A percentile compares a stretch with the other conserved stretches of the same genome.
Evolutionary conservation across 2,329 filamentous ascomycete species (phyloP).

Genomic region (Aspergillus calidoustus): DNA sequence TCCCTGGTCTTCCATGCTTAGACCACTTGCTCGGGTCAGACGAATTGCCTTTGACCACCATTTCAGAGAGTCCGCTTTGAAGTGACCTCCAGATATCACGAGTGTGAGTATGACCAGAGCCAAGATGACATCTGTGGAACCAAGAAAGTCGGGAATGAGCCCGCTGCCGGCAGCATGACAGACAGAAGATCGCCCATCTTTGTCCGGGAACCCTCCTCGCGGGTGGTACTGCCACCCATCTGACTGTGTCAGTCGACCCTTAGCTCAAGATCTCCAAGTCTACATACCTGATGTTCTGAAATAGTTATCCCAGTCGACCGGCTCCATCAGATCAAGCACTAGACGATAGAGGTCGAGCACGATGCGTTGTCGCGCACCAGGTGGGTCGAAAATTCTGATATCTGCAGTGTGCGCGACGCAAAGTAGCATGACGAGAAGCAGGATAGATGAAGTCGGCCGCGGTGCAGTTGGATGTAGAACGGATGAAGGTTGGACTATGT

Average conservation of each 20-base stretch:
- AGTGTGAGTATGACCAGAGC: constrained; percentile 10
- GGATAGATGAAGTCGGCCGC: constrained; percentile 12
- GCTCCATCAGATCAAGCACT: constrained; percentile 12
- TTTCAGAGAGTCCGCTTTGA: constrained; percentile 13
- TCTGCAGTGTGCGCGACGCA: constrained; percentile 16
- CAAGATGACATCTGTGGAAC: constrained; percentile 13
- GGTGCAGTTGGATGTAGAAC: constrained; percentile 14
- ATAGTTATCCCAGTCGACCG: constrained; percentile 16
- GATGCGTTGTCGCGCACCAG: constrained; percentile 13
- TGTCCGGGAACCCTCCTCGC: constrained; percentile 6
- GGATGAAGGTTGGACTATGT: constrained; percentile 12
- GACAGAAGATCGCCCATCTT: constrained; percentile 13
- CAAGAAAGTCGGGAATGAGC: constrained; percentile 16
- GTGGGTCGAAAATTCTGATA: constrained; percentile 15
- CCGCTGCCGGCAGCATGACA: constrained; percentile 12
- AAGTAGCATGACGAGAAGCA: constrained; percentile 16
- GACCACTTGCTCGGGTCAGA: constrained; percentile 3
- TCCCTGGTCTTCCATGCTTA: constrained; percentile 15
- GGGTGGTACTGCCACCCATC: constrained; percentile 18
- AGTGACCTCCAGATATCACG: constrained; percentile 13
- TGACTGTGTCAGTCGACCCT: background rate
- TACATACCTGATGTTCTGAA: constrained; percentile 16
- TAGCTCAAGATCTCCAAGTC: too few species aligned
- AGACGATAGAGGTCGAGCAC: constrained; percentile 16
- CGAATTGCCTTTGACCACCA: constrained; percentile 15